phyloP scores from a whole-genome alignment of 495 filamentous ascomycete genomes.

The Terfezia claveryi region DNA sequence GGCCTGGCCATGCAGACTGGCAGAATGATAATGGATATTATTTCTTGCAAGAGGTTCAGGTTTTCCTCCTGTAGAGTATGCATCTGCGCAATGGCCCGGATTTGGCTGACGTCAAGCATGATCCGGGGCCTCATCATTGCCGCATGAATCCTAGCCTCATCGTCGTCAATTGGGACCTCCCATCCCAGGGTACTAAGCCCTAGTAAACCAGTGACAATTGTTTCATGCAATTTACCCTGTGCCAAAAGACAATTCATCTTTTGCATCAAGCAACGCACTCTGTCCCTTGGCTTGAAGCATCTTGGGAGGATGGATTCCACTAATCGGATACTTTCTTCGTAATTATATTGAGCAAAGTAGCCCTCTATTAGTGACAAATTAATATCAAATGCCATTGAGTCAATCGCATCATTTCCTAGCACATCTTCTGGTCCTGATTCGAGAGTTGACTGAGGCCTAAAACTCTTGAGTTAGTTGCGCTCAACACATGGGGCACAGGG shows the following conservation, averaged over 20 bases:
- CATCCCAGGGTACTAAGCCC: slow-evolving; percentile 15
- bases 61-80: slow-evolving; percentile 15
- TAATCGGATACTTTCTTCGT: slow-evolving; percentile 15
- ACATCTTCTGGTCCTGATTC: too few relatives aligned
- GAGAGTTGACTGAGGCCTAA: neutral
- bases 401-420: slow-evolving; percentile 1
- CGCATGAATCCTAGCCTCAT: slow-evolving; percentile 14
- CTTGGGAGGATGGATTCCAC: slow-evolving; percentile 12
- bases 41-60: slow-evolving; percentile 18
- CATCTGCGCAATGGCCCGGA: slow-evolving; percentile 14
- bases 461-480: too few relatives aligned
- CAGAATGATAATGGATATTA: slow-evolving; percentile 16
- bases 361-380: slow-evolving; percentile 18
- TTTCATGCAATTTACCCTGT: slow-evolving; percentile 16
- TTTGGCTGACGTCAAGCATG: slow-evolving; percentile 14
- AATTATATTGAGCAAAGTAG: slow-evolving; percentile 20
- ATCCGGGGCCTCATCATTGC: slow-evolving; percentile 17
- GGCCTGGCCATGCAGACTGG: slow-evolving; percentile 18
- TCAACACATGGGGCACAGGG: too few relatives aligned
- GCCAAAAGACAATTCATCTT: slow-evolving; percentile 20
- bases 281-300: slow-evolving; percentile 15
- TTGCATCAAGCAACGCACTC: slow-evolving; percentile 16
- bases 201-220: slow-evolving; percentile 17
- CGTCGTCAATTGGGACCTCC: slow-evolving; percentile 18
- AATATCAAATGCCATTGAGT: slow-evolving; percentile 15